Base-by-base conservation (phyloP, 495 filamentous ascomycete species). In the Neurospora sp. region DNA sequence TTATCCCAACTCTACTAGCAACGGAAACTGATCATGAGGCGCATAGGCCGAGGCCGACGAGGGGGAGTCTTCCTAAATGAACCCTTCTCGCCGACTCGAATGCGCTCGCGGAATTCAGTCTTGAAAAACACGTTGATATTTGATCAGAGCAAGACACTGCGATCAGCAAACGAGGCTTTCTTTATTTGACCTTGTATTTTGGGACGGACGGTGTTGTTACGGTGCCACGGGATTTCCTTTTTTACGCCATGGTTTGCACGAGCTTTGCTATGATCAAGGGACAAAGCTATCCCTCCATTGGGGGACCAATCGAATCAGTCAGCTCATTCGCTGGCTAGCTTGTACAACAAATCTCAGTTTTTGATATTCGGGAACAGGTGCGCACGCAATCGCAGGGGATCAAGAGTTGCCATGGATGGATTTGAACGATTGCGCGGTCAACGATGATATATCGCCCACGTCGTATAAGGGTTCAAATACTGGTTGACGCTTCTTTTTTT, bases 11-110 rank as follows among this genome's bases (percentile, higher is more conserved):
- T 66, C 53, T 66, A 37, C 27, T 66, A 37, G 27, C 69, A 69
- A 70, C 73, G 73, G 80, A 81, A 74, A 81, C 72, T 71, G 42
- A 59, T 78, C 77, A 71, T 66, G 53, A 66, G 53, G 72, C 77
- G 83, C 81, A 76, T 80, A 88, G 80, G 86, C 86, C 77, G 83
- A 83, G 73, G 79, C 69, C 75, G 83, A 83, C 42, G 85, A 86
- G 70, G 84, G 85, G 61, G 79, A 81, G 75, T 83, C 80, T 37
- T 80, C 77, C 35, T 82, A 71, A 79, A 66, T 68, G 71, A 69
- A 71, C 70, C 75, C 73, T 78, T 75, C 77, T 81, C 75, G 76
- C 75, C 75, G 75, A 73, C 70, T 74, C 78, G 76, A 66, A 76
- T 78, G 80, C 75, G 75, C 76, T 78, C 61, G 75, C 74, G 77